phyloP scores from a whole-genome alignment of 129 eudicot genomes.

The Flaveria linearis region DNA sequence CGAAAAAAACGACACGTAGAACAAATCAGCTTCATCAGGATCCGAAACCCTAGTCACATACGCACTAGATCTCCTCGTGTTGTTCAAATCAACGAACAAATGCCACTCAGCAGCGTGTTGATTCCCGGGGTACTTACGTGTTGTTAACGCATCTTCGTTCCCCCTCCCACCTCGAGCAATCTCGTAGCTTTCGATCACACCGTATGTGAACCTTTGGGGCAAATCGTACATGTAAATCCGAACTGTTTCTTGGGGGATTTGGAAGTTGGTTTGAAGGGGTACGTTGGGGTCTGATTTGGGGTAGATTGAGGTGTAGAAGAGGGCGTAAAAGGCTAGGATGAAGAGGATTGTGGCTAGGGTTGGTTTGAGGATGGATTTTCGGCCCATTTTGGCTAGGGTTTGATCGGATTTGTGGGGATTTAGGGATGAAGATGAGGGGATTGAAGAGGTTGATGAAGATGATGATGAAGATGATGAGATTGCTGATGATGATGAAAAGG shows the following conservation, averaged over 20 bases:
- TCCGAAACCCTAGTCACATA: conserved; percentile 61
- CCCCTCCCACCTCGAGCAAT: conserved; percentile 53
- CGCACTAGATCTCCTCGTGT: conserved; percentile 41
- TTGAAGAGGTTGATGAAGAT: conserved; percentile 27
- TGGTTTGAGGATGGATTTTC: conserved; percentile 49
- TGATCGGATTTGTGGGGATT: conserved; percentile 27
- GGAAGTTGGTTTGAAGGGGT: conserved; percentile 1
- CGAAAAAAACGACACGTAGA: conserved; percentile 87
- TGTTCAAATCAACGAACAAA: conserved; percentile 60
- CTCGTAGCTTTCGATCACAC: conserved; percentile 82
- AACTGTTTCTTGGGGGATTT: conserved; percentile 33
- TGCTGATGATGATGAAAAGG: conserved; percentile 1
- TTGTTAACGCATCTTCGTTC: conserved; percentile 25
- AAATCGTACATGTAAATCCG: conserved; percentile 80
- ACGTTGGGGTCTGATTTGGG: conserved; percentile 19
- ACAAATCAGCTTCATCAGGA: conserved; percentile 78
- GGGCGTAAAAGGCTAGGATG: conserved; percentile 48
- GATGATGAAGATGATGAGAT: conserved; percentile 21
- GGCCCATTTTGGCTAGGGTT: conserved; percentile 33
- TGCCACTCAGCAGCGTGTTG: conserved; percentile 99
- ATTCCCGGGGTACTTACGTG: conserved; percentile 80
- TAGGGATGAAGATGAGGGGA: conserved; percentile 20
- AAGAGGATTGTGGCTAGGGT: conserved; percentile 44
- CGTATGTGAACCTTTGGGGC: conserved; percentile 77
- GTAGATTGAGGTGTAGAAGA: conserved; percentile 50